A percentile compares a stretch with the other conserved stretches of the same genome.
Evolutionary conservation across 805 yeast species (phyloP).

Genomic region (Candida silvatica): DNA sequence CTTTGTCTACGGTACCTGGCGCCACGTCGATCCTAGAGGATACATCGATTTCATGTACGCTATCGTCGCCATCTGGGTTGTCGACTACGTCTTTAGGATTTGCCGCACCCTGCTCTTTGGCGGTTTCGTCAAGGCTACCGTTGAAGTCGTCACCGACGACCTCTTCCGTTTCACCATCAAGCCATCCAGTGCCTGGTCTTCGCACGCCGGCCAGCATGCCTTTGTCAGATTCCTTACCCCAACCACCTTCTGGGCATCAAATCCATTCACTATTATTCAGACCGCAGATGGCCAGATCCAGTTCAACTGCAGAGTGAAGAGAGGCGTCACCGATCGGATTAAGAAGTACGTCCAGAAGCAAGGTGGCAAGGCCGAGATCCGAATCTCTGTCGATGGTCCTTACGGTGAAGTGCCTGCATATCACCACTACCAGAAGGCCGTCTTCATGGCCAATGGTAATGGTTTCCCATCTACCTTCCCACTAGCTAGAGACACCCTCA

Average conservation of each 20-base stretch:
- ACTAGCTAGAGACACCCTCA: slow-evolving; percentile 29
- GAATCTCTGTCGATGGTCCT: slow-evolving; percentile 56
- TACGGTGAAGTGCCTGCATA: slow-evolving; percentile 53
- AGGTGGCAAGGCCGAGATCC: slow-evolving; percentile 24
- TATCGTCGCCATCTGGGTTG: slow-evolving; percentile 40
- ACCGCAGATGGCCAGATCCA: slow-evolving; percentile 26
- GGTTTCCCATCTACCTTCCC: slow-evolving; percentile 58
- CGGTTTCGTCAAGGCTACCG: slow-evolving; percentile 10
- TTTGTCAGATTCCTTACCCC: slow-evolving; percentile 50
- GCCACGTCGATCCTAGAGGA: slow-evolving; percentile 37
- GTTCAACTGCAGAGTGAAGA: slow-evolving; percentile 41
- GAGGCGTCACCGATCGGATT: slow-evolving; percentile 46
- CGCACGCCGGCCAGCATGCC: slow-evolving; percentile 52
- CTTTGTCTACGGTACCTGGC: slow-evolving; percentile 49
- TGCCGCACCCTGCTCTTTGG: slow-evolving; percentile 19
- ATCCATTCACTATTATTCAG: slow-evolving; percentile 58
- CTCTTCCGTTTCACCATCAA: slow-evolving; percentile 38
- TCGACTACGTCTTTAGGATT: slow-evolving; percentile 44
- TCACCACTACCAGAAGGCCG: slow-evolving; percentile 41
- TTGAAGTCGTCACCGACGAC: slow-evolving; percentile 32
- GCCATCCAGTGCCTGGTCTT: slow-evolving; percentile 30
- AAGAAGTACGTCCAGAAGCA: slow-evolving; percentile 19
- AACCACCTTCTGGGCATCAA: slow-evolving; percentile 41
- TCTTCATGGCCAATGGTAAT: slow-evolving; percentile 65
- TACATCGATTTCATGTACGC: slow-evolving; percentile 26